phyloP scores from a whole-genome alignment of 2,329 filamentous ascomycete genomes.

The Cercospora janseana region DNA sequence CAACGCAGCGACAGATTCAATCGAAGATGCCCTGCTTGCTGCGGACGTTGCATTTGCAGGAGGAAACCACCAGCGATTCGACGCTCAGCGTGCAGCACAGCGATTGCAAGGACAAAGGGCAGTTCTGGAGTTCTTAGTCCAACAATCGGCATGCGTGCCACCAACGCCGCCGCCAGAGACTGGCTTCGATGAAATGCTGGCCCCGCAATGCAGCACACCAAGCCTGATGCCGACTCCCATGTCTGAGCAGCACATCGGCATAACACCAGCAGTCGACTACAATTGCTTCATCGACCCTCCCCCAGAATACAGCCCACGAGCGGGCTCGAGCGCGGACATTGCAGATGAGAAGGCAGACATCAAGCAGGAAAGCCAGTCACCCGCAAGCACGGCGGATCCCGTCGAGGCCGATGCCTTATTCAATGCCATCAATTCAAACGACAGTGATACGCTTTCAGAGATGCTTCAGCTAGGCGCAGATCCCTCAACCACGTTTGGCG shows the following conservation, averaged over 20 bases:
- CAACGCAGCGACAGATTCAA: slow-evolving; percentile 15
- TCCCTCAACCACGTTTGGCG: slow-evolving; percentile 23
- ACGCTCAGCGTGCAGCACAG: slow-evolving; percentile 16
- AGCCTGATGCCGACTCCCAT: slow-evolving; percentile 1
- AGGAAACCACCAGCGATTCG: background rate
- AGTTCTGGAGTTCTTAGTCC: slow-evolving; percentile 25
- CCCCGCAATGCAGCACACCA: background rate
- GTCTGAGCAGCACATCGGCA: slow-evolving; percentile 21
- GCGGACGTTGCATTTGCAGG: background rate
- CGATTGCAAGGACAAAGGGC: slow-evolving; percentile 27
- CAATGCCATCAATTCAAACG: slow-evolving; percentile 28
- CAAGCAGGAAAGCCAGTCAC: slow-evolving; percentile 11
- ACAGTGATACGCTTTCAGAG: slow-evolving; percentile 20
- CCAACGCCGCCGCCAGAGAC: slow-evolving; percentile 25
- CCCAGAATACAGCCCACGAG: slow-evolving; percentile 32
- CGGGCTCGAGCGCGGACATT: slow-evolving; percentile 1
- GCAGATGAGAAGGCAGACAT: slow-evolving; percentile 21
- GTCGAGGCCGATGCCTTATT: slow-evolving; percentile 26
- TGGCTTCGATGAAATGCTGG: background rate
- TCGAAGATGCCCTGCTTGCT: slow-evolving; percentile 11
- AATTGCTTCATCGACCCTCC: slow-evolving; percentile 33
- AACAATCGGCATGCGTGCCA: slow-evolving; percentile 5
- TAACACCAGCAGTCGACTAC: slow-evolving; percentile 27
- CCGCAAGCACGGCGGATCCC: slow-evolving; percentile 15
- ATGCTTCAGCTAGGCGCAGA: slow-evolving; percentile 24